These are phyloP conservation scores for Skeletonema costatum DNA, from an alignment of 108 stramenopile genomes.

Conservation along the genomic window DNA sequence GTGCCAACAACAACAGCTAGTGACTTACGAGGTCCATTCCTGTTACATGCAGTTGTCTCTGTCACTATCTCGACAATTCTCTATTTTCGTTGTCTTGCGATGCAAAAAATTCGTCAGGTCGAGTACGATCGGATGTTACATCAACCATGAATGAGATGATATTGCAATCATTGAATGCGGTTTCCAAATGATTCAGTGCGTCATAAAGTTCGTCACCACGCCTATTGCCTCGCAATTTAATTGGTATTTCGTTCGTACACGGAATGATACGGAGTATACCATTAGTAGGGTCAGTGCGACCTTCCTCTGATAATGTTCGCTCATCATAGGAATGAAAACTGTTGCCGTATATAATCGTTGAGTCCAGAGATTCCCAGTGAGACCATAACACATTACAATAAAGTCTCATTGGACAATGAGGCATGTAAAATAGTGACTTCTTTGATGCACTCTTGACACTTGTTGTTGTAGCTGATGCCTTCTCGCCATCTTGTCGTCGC, in stretches of 20 bases:
- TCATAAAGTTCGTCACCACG: slow-evolving; percentile 10
- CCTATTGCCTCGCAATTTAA: slow-evolving; percentile 12
- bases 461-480: neutral
- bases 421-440: slow-evolving; percentile 11
- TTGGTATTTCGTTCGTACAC: slow-evolving; percentile 24
- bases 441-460: neutral
- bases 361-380: slow-evolving; percentile 25
- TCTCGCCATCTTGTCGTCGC: slow-evolving; percentile 7
- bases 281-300: slow-evolving; percentile 41
- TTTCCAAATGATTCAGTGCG: slow-evolving; percentile 30
- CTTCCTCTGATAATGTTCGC: slow-evolving; percentile 31
- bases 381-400: slow-evolving; percentile 57
- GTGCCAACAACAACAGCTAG: neutral
- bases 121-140: neutral
- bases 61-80: slow-evolving; percentile 6
- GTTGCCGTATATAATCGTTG: slow-evolving; percentile 43
- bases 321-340: slow-evolving; percentile 51
- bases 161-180: slow-evolving; percentile 58
- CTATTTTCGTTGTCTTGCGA: slow-evolving; percentile 11
- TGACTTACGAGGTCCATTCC: neutral
- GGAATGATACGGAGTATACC: slow-evolving; percentile 44
- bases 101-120: slow-evolving; percentile 28
- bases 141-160: slow-evolving; percentile 33
- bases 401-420: slow-evolving; percentile 57
- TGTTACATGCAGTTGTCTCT: neutral